Base-by-base conservation (phyloP, 208 protist species). In the Trypanosomatidae sp. region DNA sequence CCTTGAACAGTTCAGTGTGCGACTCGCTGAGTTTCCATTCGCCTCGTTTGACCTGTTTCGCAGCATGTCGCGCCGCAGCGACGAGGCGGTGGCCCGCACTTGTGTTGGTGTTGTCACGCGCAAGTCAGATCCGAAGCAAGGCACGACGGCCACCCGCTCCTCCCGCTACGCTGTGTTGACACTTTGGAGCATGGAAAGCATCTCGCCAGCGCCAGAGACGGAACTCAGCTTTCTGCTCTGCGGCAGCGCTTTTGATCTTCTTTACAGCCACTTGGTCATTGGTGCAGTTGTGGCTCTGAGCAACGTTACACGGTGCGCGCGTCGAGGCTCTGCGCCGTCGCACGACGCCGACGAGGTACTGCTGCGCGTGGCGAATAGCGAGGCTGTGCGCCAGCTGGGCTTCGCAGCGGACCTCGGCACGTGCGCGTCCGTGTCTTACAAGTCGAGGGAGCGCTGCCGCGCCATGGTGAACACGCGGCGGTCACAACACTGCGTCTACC, bases 41-140 rank as follows among this genome's bases (percentile, higher is more conserved):
- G 58, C 73, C 30, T 64, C 78, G 1, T 93, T 93, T 58, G 46
- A 66, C 44, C 10, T 60, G n/a, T 71, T 84, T 36, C 74, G 79
- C 64, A 41, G 68, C 62, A 17, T 50, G 17, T 44, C 66, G 17
- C 25, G 47, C 1, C 71, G 49, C 52, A 69, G 58, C n/a, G 66
- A 59, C 4, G 67, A 66, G 19, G 43, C 79, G 0, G 71, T 87
- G 36, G 60, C 79, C 1, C 43, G 73, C 41, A 89, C 81, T 19
- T 85, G 86, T 53, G 75, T 95, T 12, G 91, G 91, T 10, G 85
- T 84, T 1, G 91, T 93, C 46, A 71, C 77, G n/a, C 83, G 83
- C 30, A 87, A 82, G 71, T 87, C 86, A 15, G 85, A 91, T 59
- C 90, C 90, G 28, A 91, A 90, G 81, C 82, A 88, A 66, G 83